Conservation (phyloP, 2,329 filamentous ascomycete species). For the Fusarium sp. region DNA sequence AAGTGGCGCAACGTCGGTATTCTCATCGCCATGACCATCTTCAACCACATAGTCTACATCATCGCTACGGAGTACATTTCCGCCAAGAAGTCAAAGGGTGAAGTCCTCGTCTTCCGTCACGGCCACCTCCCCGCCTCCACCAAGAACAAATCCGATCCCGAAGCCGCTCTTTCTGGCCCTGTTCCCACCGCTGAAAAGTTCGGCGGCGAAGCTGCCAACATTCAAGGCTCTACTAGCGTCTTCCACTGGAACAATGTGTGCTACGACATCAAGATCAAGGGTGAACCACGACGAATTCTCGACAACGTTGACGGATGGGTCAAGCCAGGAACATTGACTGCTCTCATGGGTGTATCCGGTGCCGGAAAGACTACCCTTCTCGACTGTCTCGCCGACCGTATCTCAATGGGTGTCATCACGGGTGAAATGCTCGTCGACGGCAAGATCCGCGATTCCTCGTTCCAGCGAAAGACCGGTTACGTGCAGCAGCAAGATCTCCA, state of each 20-base stretch:
- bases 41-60: conserved; percentile 60
- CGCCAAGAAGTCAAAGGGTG: conserved; percentile 67
- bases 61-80: conserved; percentile 57
- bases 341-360: conserved; percentile 66
- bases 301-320: conserved; percentile 79
- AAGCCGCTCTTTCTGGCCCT: conserved; percentile 32
- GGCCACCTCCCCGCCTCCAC: conserved; percentile 43
- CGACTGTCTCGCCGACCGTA: conserved; percentile 70
- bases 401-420: conserved; percentile 76
- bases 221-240: conserved; percentile 49
- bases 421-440: conserved; percentile 78
- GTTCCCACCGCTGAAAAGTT: conserved; percentile 33
- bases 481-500: conserved; percentile 73
- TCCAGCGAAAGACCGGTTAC: conserved; percentile 77
- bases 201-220: conserved; percentile 16
- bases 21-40: conserved; percentile 60
- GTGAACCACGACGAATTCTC: conserved; percentile 71
- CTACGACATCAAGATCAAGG: conserved; percentile 77
- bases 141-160: conserved; percentile 34
- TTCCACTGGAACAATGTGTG: conserved; percentile 79
- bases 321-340: conserved; percentile 77
- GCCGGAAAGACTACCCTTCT: conserved; percentile 73
- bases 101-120: conserved; percentile 67
- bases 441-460: conserved; percentile 70
- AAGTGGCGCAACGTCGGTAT: conserved; percentile 68